phyloP scores from a whole-genome alignment of 345 rosid genomes.

The Salix arbutifolia region DNA sequence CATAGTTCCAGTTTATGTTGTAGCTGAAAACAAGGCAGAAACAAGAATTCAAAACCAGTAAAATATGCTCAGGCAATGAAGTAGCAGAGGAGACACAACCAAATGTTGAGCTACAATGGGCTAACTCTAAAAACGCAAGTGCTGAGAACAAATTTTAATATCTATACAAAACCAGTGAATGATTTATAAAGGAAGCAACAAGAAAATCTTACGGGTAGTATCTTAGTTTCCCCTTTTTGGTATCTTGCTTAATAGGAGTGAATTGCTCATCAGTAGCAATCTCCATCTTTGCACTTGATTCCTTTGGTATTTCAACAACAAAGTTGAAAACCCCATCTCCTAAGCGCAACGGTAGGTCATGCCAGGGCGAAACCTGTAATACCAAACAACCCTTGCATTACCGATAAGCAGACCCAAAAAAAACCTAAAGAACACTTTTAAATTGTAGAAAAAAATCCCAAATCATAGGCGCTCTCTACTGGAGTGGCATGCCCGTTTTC shows the following conservation, averaged over 20 bases:
- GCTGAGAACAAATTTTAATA: neutral
- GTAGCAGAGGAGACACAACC: neutral
- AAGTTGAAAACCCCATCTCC: conserved; percentile 84
- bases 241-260: conserved; percentile 95
- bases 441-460: neutral
- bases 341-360: conserved; percentile 74
- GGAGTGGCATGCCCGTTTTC: neutral
- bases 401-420: neutral
- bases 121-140: neutral
- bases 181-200: neutral
- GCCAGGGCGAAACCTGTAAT: conserved; percentile 89
- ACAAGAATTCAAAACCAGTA: neutral
- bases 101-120: neutral
- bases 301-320: conserved; percentile 87
- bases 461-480: neutral
- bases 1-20: conserved; percentile 96
- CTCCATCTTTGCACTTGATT: conserved; percentile 96
- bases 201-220: conserved; percentile 58
- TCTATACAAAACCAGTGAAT: neutral
- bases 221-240: conserved; percentile 67
- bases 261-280: conserved; percentile 83
- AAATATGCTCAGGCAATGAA: neutral
- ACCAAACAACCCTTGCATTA: neutral
- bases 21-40: conserved; percentile 38
- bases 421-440: neutral